Conservation (phyloP, 176 grass and related monocot genomes). For the Otatea glauca region DNA sequence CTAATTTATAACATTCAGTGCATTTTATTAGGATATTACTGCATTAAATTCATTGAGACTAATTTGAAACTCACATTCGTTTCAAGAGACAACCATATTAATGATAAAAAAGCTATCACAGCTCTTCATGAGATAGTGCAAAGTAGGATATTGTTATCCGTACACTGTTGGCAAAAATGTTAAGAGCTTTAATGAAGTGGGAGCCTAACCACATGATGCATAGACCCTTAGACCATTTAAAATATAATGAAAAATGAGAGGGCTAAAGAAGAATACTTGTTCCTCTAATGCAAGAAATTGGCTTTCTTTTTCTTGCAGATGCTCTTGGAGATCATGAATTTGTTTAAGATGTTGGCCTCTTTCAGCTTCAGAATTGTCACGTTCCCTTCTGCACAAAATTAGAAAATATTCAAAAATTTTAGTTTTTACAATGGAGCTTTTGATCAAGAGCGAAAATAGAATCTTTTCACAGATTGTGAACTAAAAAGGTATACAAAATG, state of each 20-base stretch:
- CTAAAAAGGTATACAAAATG: background rate
- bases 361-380: slow-evolving; percentile 89
- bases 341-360: slow-evolving; percentile 88
- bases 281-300: slow-evolving; percentile 87
- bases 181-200: background rate
- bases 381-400: slow-evolving; percentile 80
- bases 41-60: background rate
- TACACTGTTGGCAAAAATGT: background rate
- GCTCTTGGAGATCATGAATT: slow-evolving; percentile 91
- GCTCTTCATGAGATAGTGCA: background rate
- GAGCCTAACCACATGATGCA: background rate
- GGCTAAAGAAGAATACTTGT: slow-evolving; percentile 62
- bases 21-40: background rate
- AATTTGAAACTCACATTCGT: slow-evolving; percentile 17
- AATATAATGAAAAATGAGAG: slow-evolving; percentile 36
- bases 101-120: background rate
- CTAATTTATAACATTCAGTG: background rate
- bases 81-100: slow-evolving; percentile 1
- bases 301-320: slow-evolving; percentile 79
- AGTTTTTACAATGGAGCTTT: background rate
- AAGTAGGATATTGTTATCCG: background rate
- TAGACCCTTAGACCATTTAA: background rate
- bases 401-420: slow-evolving; percentile 24
- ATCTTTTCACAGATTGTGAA: background rate
- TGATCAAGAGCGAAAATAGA: background rate